Conservation (phyloP, 2,329 filamentous ascomycete genomes). For the Penicillium janthinellum region DNA sequence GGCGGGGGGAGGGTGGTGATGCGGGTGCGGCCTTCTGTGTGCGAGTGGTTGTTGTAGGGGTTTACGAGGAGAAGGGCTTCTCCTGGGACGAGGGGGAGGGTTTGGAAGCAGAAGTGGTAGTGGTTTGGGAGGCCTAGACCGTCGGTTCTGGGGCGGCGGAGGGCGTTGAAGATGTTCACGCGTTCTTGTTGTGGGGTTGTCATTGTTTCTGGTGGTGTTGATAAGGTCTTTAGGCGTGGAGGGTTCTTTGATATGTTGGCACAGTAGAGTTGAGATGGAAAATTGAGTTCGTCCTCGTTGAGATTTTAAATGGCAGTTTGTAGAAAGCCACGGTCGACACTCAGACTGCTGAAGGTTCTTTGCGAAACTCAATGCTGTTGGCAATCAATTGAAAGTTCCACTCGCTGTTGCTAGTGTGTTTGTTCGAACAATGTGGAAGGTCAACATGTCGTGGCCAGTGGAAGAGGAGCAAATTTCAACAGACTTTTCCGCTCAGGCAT, state of each 20-base stretch:
- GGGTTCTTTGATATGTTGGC: not conserved
- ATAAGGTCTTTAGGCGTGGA: not conserved
- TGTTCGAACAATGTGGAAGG: not conserved
- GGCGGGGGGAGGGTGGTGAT: not conserved
- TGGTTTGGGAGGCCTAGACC: not conserved
- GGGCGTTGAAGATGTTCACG: not conserved
- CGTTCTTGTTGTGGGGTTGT: not conserved
- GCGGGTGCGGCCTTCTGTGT: conserved; percentile 1
- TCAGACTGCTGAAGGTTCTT: no score
- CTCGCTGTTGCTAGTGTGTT: no score
- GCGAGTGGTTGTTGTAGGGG: not conserved
- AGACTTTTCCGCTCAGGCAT: not conserved
- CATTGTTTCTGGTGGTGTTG: not conserved
- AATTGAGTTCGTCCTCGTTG: no score
- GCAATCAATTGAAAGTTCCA: not conserved
- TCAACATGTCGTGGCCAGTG: not conserved
- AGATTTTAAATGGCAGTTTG: no score
- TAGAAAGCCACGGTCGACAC: no score
- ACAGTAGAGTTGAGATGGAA: no score
- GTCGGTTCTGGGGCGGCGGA: not conserved
- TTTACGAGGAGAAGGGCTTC: conserved; percentile 1
- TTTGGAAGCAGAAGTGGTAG: not conserved
- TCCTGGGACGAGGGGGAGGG: not conserved
- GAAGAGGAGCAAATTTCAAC: not conserved
- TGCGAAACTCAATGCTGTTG: not conserved